Percentiles rank a stretch among this genome's conserved stretches.
phyloP scores from a whole-genome alignment of 805 yeast species.

The Nakazawaea populi region DNA sequence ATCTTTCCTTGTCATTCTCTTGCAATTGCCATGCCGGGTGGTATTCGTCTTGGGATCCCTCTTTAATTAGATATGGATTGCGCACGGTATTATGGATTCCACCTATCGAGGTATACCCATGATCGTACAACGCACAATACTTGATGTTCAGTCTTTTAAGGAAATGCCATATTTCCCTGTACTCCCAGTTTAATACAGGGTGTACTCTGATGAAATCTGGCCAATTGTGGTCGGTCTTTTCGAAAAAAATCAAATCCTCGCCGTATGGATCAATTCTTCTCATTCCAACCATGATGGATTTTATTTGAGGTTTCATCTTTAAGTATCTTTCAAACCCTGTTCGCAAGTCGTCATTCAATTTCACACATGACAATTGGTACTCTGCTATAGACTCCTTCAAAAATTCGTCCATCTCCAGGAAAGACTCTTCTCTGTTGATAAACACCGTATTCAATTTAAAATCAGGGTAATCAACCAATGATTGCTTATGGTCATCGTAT shows the following conservation, averaged over 20 bases:
- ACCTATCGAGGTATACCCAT: conserved; percentile 88
- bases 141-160: conserved; percentile 49
- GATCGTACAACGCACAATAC: conserved; percentile 74
- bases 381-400: conserved; percentile 45
- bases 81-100: conserved; percentile 64
- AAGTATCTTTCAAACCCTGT: conserved; percentile 67
- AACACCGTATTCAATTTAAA: conserved; percentile 54
- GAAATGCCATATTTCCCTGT: conserved; percentile 82
- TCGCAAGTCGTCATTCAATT: conserved; percentile 44
- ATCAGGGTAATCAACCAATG: conserved; percentile 17
- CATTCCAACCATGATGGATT: conserved; percentile 82
- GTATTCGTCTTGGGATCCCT: conserved; percentile 20
- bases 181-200: conserved; percentile 86
- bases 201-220: conserved; percentile 80
- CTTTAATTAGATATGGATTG: conserved; percentile 52
- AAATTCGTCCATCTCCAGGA: conserved; percentile 64
- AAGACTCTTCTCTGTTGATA: conserved; percentile 69
- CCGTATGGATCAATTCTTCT: conserved; percentile 88
- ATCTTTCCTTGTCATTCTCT: conserved; percentile 56
- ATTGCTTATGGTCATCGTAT: conserved; percentile 16
- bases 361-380: conserved; percentile 49
- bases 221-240: conserved; percentile 86
- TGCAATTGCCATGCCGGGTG: conserved; percentile 53
- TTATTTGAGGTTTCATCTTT: conserved; percentile 41
- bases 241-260: conserved; percentile 47